These are phyloP conservation scores for Balakata baccata DNA, from an alignment of 345 rosid genomes.

Conservation along the genomic window DNA sequence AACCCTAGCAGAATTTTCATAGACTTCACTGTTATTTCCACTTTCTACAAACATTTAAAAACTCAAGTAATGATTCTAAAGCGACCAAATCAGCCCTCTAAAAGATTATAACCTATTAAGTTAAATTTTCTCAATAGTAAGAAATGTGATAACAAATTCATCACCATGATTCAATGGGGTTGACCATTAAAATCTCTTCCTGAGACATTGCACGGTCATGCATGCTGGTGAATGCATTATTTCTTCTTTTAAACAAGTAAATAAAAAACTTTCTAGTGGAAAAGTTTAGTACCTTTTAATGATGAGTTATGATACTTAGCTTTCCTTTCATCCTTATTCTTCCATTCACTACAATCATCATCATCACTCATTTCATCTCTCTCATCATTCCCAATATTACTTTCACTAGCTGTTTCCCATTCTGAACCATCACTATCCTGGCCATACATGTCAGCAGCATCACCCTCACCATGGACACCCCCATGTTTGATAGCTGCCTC, in stretches of 20 bases:
- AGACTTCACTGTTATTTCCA: not conserved
- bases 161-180: not conserved
- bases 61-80: not conserved
- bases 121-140: not conserved
- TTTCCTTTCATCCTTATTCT: conserved; percentile 51
- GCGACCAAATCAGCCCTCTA: not conserved
- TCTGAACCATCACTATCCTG: conserved; percentile 85
- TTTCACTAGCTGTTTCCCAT: conserved; percentile 98
- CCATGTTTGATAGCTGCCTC: conserved; percentile 94
- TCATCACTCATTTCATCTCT: conserved; percentile 71
- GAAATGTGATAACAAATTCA: not conserved
- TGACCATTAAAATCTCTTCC: not conserved
- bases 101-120: too few relatives aligned
- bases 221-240: not conserved
- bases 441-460: conserved; percentile 59
- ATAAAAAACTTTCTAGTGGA: not conserved
- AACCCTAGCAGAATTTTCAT: not conserved
- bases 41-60: not conserved
- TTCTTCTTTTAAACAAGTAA: not conserved
- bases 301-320: conserved; percentile 24
- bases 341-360: conserved; percentile 57
- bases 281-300: conserved; percentile 23
- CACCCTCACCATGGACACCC: conserved; percentile 71
- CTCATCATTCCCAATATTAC: conserved; percentile 86
- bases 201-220: not conserved